Base-by-base conservation (phyloP, 805 yeast genomes). In the Wickerhamiella cacticola region DNA sequence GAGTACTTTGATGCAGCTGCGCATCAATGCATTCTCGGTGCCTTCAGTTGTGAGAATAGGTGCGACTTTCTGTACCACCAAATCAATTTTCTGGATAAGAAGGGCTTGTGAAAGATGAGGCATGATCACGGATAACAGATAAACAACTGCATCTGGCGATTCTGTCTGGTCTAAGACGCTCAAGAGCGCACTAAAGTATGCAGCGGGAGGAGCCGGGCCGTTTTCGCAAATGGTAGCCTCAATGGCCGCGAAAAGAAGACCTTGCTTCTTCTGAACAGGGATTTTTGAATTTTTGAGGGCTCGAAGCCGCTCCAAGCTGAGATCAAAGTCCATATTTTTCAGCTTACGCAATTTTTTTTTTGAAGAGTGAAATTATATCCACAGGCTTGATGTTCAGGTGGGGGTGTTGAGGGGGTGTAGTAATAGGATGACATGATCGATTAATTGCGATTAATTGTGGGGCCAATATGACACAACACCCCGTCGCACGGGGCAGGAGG, bases 151-250 rank as follows among this genome's bases (percentile, higher is more conserved):
- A 1, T 88, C 70, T 2, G 83, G 71, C 47, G 89, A 70, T 23
- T 70, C 73, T 22, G 87, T 72, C 62, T 86, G 94, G 51, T 85
- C 94, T 50, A 92, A 68, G 23, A 92, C 67, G 1, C 95, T 74
- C 52, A 89, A 66, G 53, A 89, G 80, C 0, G 96, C 83, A 15
- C 88, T 79, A 57, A 87, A 79, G 63, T 92, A 92, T 0, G 95
- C 80, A 23, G 84, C 80, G 23, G 95, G 79, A 13, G 82, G 70
- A 41, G 39, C 72, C 59, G 55, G 80, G 83, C 53, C 41, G 13
- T 25, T 18, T 16, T 79, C 86, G 39, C 73, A 70, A 39, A 92
- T 73, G 56, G 84, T 84, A 56, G 85, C 95, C 62, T 92, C 99
- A 43, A 92, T 88, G 3, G 96, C 95, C 19, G 81, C 74, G 43